Base-by-base conservation (phyloP, 805 yeast species). In the Cyberlindnera suaveolens region DNA sequence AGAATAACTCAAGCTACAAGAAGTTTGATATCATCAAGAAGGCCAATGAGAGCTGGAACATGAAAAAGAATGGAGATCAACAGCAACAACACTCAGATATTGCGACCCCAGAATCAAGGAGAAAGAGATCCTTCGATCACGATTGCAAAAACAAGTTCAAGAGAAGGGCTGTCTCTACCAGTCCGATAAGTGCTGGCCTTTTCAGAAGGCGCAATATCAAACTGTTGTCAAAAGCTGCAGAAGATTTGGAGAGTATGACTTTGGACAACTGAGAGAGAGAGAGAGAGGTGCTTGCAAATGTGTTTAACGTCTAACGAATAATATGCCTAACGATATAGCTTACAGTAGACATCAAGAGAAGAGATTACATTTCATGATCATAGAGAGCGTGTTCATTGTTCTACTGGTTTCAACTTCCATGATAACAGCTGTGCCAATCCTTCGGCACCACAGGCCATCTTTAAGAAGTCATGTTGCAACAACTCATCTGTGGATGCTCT, bases 401-500 rank as follows among this genome's bases (percentile, higher is more conserved):
- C 15, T 31, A 31, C 8, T 9, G 51, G 45, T 1, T 44, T 45
- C 1, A 44, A 58, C 46, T 67, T 70, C 72, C 72, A 79, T 40
- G 75, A 78, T 47, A 85, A 66, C 45, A 85, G 65, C 3, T 75
- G 67, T 2, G 82, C 74, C 57, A 85, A 66, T 42, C 76, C 85
- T 5, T 68, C 67, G 18, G 82, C 74, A 14, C 68, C 67, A 43
- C 89, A 82, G 9, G 85, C 79, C 65, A 73, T 73, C 44, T 72
- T 74, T 46, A 85, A 75, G 57, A 85, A 85, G 40, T 77, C 73
- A 58, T 90, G 96, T 46, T 77, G 80, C 33, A 93, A 68, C 41
- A 93, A 71, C 60, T 91, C 97, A 54, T 84, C 89, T 6, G 98
- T 87, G 15, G 83, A 76, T 1, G 98, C 98, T 54, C 99, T 77